Evolutionary conservation across 1,139 yeast species (phyloP).

Genomic region (Pichia norvegensis): DNA sequence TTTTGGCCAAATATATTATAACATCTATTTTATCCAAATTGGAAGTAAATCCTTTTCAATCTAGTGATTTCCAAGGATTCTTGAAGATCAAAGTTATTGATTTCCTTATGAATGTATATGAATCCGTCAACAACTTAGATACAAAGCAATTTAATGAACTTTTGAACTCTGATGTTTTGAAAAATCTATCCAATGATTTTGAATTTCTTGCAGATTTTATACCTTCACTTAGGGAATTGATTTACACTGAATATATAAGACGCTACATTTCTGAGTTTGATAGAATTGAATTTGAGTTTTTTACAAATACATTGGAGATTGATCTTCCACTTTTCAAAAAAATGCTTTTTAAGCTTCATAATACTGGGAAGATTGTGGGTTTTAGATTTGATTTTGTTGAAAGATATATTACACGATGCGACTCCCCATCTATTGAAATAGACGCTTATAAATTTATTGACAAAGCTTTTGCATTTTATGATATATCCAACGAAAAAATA

Average conservation of each 20-base stretch:
- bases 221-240: slow-evolving; percentile 23
- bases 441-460: not conserved
- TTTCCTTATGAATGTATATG: slow-evolving; percentile 21
- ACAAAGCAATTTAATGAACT: slow-evolving; percentile 24
- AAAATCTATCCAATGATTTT: slow-evolving; percentile 29
- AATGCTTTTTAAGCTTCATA: slow-evolving; percentile 32
- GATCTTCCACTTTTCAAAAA: slow-evolving; percentile 13
- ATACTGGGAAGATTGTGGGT: slow-evolving; percentile 37
- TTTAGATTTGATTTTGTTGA: slow-evolving; percentile 41
- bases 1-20: slow-evolving; percentile 55
- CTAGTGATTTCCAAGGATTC: slow-evolving; percentile 45
- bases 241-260: slow-evolving; percentile 19
- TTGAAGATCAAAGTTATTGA: slow-evolving; percentile 13
- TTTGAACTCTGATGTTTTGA: slow-evolving; percentile 26
- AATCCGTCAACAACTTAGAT: slow-evolving; percentile 19
- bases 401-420: slow-evolving; percentile 2
- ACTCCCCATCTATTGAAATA: not conserved
- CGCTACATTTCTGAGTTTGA: slow-evolving; percentile 17
- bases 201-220: slow-evolving; percentile 29
- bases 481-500: not conserved
- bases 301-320: slow-evolving; percentile 17
- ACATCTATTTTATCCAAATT: slow-evolving; percentile 59
- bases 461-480: slow-evolving; percentile 3
- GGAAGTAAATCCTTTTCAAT: slow-evolving; percentile 58
- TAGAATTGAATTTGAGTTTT: slow-evolving; percentile 14